phyloP scores from a whole-genome alignment of 2,329 filamentous ascomycete species.

The Venturia nashicola region DNA sequence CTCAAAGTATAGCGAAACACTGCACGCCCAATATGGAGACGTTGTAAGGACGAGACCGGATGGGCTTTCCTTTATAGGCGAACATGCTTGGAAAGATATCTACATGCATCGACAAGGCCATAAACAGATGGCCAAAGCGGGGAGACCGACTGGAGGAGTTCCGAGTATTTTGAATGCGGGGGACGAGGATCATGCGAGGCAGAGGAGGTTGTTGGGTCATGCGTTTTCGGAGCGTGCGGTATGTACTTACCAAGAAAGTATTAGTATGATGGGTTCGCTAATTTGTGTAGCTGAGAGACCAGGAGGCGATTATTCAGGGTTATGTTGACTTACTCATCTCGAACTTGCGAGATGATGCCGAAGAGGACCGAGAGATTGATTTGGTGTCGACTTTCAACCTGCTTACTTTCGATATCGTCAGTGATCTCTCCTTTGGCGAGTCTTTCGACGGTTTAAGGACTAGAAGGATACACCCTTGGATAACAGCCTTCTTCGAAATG shows the following conservation, averaged over 20 bases:
- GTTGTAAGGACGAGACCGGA: slow-evolving; percentile 36
- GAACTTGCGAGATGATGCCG: background rate
- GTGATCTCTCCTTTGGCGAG: background rate
- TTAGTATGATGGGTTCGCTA: too few relatives aligned
- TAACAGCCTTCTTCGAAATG: background rate
- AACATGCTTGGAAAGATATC: slow-evolving; percentile 31
- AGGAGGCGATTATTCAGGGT: slow-evolving; percentile 7
- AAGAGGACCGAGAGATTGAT: background rate
- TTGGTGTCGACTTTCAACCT: slow-evolving; percentile 15
- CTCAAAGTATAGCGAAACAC: background rate
- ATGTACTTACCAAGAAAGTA: background rate
- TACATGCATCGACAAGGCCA: slow-evolving; percentile 16
- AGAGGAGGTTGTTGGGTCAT: slow-evolving; percentile 6
- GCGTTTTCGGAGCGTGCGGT: slow-evolving; percentile 9
- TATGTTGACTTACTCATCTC: background rate
- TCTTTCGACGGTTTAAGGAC: background rate
- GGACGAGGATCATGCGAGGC: slow-evolving; percentile 8
- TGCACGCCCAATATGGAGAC: slow-evolving; percentile 24
- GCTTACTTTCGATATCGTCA: slow-evolving; percentile 18
- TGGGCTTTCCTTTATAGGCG: slow-evolving; percentile 33
- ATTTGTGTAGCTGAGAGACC: slow-evolving; percentile 3
- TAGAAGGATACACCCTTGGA: background rate
- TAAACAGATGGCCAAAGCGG: too few relatives aligned
- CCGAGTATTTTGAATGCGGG: background rate
- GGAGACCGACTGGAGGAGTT: too few relatives aligned